Base-by-base conservation (phyloP, 1,284 basidiomycete genomes). In the Crocinoboletus sp. region DNA sequence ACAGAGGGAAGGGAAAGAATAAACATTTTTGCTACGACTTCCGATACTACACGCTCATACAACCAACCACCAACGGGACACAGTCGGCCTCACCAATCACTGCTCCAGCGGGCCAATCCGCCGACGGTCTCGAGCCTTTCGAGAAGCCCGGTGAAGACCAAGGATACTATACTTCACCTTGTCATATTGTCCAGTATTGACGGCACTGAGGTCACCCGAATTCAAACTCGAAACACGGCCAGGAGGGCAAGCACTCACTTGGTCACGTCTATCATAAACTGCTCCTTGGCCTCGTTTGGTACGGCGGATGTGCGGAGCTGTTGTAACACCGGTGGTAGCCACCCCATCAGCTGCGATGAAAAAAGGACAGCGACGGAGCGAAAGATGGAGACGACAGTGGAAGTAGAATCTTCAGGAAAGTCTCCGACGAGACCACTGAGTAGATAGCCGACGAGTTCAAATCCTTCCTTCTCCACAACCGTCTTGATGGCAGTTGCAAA, bases 371-470 rank as follows among this genome's bases (percentile, higher is more conserved):
- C 77, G 36, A 94, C 63, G 23, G 81, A 72, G 27, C 89, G 78
- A 59, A 97, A 77, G 51, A 96, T 82, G 2, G 83, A 82, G 34
- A 92, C 79, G 25, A 94, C 83, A 34, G 74, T 66, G 6, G 86
- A 77, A 22, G 85, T 74, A 2, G 82, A 77, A 50, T 98, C 94
- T 56, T 94, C 93, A 3, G 90, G 89, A 64, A 94, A 98, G 48
- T 88, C 83, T 23, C 83, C 82, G 3, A 93, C 82, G 13, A 97
- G 72, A 2, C 94, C 93, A 22, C 75, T 70, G 33, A 98, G 71
- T 20, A 95, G 62, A 50, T 83, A 77, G 7, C 75, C 75, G n/a
- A 87, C 66, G 17, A 97, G 73, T 51, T 80, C 76, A 45, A 78
- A 75, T 5, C 91, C 92, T 59, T 91, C 85, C 52, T 84, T 81